phyloP scores from a whole-genome alignment of 2,329 filamentous ascomycete genomes.

The Huntiella decipiens region DNA sequence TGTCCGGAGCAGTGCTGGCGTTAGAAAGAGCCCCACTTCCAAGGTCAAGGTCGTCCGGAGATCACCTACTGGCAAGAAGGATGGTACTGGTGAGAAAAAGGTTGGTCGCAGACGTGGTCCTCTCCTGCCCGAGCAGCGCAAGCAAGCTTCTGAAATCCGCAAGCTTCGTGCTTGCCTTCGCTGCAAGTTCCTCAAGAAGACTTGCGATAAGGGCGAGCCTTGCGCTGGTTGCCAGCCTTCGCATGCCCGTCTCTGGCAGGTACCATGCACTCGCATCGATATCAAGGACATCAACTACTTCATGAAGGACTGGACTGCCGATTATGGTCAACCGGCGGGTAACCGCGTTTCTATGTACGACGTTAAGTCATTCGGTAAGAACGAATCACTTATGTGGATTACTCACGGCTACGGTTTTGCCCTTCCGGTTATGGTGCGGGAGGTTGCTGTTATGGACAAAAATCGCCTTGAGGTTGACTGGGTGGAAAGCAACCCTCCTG shows the following conservation, averaged over 20 bases:
- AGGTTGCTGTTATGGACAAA: constrained; percentile 81
- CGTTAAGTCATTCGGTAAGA: constrained; percentile 64
- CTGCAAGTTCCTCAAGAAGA: constrained; percentile 99
- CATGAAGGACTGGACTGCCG: constrained; percentile 98
- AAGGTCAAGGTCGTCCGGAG: constrained; percentile 67
- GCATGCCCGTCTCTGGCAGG: constrained; percentile 89
- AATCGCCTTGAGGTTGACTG: constrained; percentile 88
- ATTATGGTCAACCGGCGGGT: constrained; percentile 79
- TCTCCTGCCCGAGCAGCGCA: constrained; percentile 78
- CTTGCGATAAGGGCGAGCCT: constrained; percentile 91
- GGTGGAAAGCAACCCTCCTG: constrained; percentile 57
- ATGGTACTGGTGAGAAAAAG: constrained; percentile 66
- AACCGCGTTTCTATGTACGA: constrained; percentile 83
- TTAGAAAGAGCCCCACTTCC: constrained; percentile 56
- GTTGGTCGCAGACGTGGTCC: constrained; percentile 80
- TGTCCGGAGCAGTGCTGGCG: constrained; percentile 46
- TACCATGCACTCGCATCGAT: constrained; percentile 91
- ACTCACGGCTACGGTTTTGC: constrained; percentile 92
- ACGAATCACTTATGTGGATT: constrained; percentile 64
- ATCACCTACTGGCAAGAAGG: constrained; percentile 58
- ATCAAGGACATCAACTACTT: constrained; percentile 98
- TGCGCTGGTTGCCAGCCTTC: constrained; percentile 91
- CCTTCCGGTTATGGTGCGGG: constrained; percentile 78
- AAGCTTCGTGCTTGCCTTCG: constrained; percentile 84
- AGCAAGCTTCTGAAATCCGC: constrained; percentile 91